These are phyloP conservation scores for Aciculosporium take DNA, from an alignment of 2,329 filamentous ascomycete species.

Conservation along the genomic window DNA sequence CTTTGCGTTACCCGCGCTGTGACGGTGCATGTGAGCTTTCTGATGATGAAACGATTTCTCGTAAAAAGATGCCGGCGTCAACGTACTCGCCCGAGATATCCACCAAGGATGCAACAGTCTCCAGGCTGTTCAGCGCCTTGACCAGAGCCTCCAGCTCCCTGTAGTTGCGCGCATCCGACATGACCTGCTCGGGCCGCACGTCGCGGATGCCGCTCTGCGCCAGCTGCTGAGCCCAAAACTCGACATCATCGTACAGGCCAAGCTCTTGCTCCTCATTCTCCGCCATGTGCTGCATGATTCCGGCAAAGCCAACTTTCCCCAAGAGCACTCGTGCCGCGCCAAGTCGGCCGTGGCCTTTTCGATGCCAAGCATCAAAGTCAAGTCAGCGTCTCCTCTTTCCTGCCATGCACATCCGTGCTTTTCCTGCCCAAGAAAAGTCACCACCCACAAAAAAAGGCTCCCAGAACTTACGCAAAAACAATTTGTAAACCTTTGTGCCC, in stretches of 20 bases:
- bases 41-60: not conserved
- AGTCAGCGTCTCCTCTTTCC: not conserved
- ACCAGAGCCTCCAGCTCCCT: conserved; percentile 56
- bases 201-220: conserved; percentile 21
- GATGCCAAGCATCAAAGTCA: not conserved
- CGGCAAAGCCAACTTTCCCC: conserved; percentile 34
- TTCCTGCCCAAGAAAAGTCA: no score
- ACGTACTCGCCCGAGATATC: conserved; percentile 39
- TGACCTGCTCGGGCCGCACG: conserved; percentile 28
- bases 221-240: conserved; percentile 25
- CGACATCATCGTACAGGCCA: conserved; percentile 23
- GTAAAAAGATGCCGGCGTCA: not conserved
- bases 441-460: no score
- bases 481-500: conserved; percentile 62
- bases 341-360: conserved; percentile 33
- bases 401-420: no score
- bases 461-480: conserved; percentile 61
- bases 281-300: conserved; percentile 30
- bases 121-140: conserved; percentile 50
- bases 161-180: conserved; percentile 45
- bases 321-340: conserved; percentile 40
- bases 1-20: conserved; percentile 19
- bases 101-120: conserved; percentile 47
- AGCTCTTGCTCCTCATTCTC: conserved; percentile 24
- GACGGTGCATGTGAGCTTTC: not conserved